phyloP scores from a whole-genome alignment of 495 filamentous ascomycete genomes.

The Penicillium herquei region DNA sequence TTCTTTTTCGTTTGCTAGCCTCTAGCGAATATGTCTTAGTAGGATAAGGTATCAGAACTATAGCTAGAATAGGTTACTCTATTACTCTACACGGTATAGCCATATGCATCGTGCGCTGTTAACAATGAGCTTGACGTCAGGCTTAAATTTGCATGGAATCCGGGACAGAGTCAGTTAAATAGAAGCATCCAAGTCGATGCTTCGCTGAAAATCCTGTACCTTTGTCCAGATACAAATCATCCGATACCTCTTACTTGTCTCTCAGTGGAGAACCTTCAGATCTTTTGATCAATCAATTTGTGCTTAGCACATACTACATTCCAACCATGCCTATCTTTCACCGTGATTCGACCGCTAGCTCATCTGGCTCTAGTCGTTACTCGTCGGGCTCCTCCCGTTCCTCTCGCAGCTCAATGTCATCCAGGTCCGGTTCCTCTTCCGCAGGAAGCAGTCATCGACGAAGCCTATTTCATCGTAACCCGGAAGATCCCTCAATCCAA shows the following conservation, averaged over 20 bases:
- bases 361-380: conserved; percentile 18
- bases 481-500: conserved; percentile 58
- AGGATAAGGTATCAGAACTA: too few relatives aligned
- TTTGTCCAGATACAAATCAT: neutral
- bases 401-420: conserved; percentile 7
- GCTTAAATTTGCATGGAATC: neutral
- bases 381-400: conserved; percentile 15
- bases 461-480: conserved; percentile 45
- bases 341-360: conserved; percentile 22
- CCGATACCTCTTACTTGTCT: neutral
- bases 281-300: neutral
- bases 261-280: neutral
- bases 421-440: conserved; percentile 13
- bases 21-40: too few relatives aligned
- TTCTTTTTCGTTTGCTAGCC: too few relatives aligned
- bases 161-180: neutral
- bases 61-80: too few relatives aligned
- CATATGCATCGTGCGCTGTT: neutral
- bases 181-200: neutral
- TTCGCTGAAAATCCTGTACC: neutral
- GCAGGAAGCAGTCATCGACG: conserved; percentile 34
- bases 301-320: neutral
- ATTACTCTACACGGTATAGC: too few relatives aligned
- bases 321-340: conserved; percentile 22
- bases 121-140: neutral